Evolutionary conservation across 1,139 yeast species (phyloP).

Genomic region (Meyerozyma athensensis): DNA sequence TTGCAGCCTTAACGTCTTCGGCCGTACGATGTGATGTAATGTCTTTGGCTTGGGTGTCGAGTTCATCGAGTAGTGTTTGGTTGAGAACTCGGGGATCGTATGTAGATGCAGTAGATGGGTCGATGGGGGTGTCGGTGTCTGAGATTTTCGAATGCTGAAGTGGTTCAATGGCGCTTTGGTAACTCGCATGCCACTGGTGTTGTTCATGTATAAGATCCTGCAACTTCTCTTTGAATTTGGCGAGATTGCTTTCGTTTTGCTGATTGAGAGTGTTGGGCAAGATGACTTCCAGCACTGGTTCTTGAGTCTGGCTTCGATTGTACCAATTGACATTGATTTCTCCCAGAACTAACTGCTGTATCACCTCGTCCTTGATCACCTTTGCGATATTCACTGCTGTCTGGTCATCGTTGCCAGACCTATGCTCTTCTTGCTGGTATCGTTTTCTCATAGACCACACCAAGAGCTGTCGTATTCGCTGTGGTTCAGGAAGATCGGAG

Average conservation of each 20-base stretch:
- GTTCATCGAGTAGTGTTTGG: conserved; percentile 5
- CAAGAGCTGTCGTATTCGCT: conserved; percentile 63
- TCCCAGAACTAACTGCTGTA: conserved; percentile 56
- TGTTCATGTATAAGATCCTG: conserved; percentile 42
- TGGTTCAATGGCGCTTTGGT: conserved; percentile 18
- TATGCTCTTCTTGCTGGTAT: conserved; percentile 33
- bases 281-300: conserved; percentile 18
- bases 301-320: conserved; percentile 28
- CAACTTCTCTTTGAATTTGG: conserved; percentile 42
- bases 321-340: conserved; percentile 67
- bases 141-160: conserved; percentile 15
- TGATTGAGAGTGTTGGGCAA: conserved; percentile 57
- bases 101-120: background rate
- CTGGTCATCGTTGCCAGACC: conserved; percentile 22
- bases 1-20: conserved; percentile 17
- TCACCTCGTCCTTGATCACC: conserved; percentile 60
- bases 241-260: conserved; percentile 43
- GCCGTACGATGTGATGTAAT: conserved; percentile 4
- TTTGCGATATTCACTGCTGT: conserved; percentile 53
- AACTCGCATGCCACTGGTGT: conserved; percentile 42
- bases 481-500: conserved; percentile 62
- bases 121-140: background rate
- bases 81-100: conserved; percentile 3
- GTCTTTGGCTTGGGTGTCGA: conserved; percentile 3
- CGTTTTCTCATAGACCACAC: conserved; percentile 64